A percentile compares a stretch with the other conserved stretches of the same genome.
These are phyloP conservation scores for Colletotrichum tropicale DNA, from an alignment of 2,329 filamentous ascomycete genomes.

Conservation along the genomic window DNA sequence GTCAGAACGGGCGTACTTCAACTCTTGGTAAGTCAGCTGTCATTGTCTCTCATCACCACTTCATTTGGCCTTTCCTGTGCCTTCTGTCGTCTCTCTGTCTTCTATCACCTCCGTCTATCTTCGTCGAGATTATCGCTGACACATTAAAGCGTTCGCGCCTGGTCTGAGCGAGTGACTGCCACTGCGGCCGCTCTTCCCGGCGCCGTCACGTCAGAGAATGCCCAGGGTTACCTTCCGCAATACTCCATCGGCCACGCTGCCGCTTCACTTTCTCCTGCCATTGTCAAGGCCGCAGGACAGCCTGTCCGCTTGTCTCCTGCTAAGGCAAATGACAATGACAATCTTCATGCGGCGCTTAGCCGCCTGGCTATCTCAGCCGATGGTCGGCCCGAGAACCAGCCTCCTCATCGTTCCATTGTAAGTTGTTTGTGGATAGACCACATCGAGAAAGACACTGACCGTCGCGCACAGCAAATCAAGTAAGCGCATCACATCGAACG, in stretches of 20 bases:
- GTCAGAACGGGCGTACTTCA: conserved; percentile 56
- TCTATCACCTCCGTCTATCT: not conserved
- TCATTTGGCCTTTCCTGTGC: not conserved
- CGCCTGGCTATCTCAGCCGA: conserved; percentile 28
- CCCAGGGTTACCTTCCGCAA: conserved; percentile 58
- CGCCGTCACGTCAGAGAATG: conserved; percentile 57
- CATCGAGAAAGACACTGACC: not conserved
- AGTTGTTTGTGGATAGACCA: not conserved
- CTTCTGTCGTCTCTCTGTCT: not conserved
- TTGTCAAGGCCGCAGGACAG: conserved; percentile 39
- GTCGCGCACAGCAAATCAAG: not conserved
- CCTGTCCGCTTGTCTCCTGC: conserved; percentile 32
- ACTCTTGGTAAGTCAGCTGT: conserved; percentile 2
- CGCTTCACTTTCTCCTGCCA: conserved; percentile 51
- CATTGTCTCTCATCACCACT: not conserved
- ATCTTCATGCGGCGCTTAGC: conserved; percentile 16
- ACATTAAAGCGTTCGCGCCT: conserved; percentile 2
- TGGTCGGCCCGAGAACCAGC: conserved; percentile 50
- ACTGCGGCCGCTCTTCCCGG: conserved; percentile 50
- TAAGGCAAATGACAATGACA: conserved; percentile 29
- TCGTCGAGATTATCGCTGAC: not conserved
- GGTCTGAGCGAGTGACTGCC: conserved; percentile 48
- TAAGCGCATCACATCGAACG: not conserved
- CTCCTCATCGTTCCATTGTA: conserved; percentile 28
- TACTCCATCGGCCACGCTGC: conserved; percentile 54